Conservation (phyloP, 2,329 filamentous ascomycete species). For the Alternaria gaisen region DNA sequence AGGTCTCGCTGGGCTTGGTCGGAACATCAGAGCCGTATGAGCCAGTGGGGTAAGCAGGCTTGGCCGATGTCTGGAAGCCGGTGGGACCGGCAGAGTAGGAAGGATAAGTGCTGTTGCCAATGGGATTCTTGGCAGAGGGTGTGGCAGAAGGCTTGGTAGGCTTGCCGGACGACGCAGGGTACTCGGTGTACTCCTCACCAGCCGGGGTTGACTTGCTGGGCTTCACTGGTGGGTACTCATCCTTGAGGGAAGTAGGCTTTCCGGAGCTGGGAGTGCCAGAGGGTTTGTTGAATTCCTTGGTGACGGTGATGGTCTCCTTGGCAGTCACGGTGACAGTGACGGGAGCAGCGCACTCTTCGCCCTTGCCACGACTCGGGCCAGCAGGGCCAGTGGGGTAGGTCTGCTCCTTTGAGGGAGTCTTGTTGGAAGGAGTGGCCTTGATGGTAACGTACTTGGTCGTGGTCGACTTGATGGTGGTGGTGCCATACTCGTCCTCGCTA, state of each 20-base stretch:
- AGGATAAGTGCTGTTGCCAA: slow-evolving; percentile 38
- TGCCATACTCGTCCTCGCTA: slow-evolving; percentile 38
- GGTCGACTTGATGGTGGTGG: slow-evolving; percentile 46
- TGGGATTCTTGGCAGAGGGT: slow-evolving; percentile 26
- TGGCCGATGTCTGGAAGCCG: slow-evolving; percentile 45
- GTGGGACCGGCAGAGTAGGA: slow-evolving; percentile 37
- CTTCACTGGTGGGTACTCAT: too few species aligned
- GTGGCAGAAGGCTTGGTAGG: too few species aligned
- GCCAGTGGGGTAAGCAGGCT: slow-evolving; percentile 32
- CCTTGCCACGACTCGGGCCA: slow-evolving; percentile 17
- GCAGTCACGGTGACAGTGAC: slow-evolving; percentile 50
- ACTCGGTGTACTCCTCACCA: too few species aligned
- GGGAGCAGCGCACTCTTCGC: slow-evolving; percentile 43
- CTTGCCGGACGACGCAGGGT: slow-evolving; percentile 19
- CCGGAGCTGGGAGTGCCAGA: slow-evolving; percentile 18
- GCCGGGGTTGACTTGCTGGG: too few species aligned
- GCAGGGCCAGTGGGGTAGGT: slow-evolving; percentile 6
- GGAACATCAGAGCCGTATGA: slow-evolving; percentile 26
- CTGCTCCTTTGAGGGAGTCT: neutral
- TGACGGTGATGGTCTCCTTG: slow-evolving; percentile 52
- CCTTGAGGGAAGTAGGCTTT: too few species aligned
- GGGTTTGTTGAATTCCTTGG: slow-evolving; percentile 29
- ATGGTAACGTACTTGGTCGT: slow-evolving; percentile 46
- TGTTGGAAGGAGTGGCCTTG: slow-evolving; percentile 13
- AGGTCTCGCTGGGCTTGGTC: slow-evolving; percentile 24